Percentiles rank a stretch among this genome's conserved stretches.
Evolutionary conservation across 1,139 yeast species (phyloP).

Genomic region (Dujonia santamariae): DNA sequence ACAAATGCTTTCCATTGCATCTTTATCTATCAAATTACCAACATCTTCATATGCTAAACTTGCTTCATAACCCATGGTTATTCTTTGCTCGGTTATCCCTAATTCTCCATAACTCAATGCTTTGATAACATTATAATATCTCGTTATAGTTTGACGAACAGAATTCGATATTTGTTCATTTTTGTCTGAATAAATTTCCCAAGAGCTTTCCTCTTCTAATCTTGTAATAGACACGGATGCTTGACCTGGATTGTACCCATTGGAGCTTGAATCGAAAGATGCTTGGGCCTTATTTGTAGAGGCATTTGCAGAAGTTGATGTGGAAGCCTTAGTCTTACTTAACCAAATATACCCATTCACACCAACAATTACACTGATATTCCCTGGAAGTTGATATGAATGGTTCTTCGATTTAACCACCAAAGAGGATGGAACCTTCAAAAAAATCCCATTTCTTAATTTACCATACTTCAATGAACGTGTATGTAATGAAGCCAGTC

Average conservation of each 20-base stretch:
- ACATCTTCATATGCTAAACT: slow-evolving; percentile 74
- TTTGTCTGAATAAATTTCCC: slow-evolving; percentile 92
- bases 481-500: slow-evolving; percentile 92
- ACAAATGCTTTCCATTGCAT: slow-evolving; percentile 71
- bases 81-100: slow-evolving; percentile 80
- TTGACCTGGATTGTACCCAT: slow-evolving; percentile 54
- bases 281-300: slow-evolving; percentile 34
- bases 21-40: slow-evolving; percentile 73
- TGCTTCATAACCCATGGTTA: slow-evolving; percentile 83
- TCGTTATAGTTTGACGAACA: slow-evolving; percentile 69
- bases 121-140: slow-evolving; percentile 80
- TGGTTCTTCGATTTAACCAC: slow-evolving; percentile 85
- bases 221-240: slow-evolving; percentile 74
- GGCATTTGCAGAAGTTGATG: slow-evolving; percentile 14
- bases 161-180: slow-evolving; percentile 69
- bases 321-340: slow-evolving; percentile 57
- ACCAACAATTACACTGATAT: slow-evolving; percentile 84
- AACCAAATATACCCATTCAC: slow-evolving; percentile 96
- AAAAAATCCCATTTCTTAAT: slow-evolving; percentile 82
- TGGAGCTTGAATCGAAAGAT: slow-evolving; percentile 36
- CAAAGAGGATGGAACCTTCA: slow-evolving; percentile 77
- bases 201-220: slow-evolving; percentile 88
- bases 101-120: slow-evolving; percentile 80
- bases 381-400: slow-evolving; percentile 83
- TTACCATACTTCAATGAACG: slow-evolving; percentile 94